Evolutionary conservation across 306 rosid genomes (phyloP), one percentile per base, ranked within the genome.

Genomic region (Quercus berberidifolia): DNA sequence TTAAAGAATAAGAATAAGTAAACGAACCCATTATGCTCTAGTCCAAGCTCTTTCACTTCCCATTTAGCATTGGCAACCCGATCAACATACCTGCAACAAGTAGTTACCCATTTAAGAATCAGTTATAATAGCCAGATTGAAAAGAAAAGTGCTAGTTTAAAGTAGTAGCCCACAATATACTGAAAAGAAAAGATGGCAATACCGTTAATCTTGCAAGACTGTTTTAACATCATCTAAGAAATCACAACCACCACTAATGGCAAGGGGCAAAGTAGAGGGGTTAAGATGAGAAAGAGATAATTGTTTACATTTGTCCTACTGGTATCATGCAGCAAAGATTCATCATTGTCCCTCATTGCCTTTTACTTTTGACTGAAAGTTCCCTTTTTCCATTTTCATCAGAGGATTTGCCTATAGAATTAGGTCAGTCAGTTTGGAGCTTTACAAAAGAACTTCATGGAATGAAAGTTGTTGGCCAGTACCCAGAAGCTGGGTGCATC

Each of bases 1-100:
- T 19, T 55, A 57, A 71, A 81, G 73, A 54, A 76, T 69, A 56
- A 71, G 78, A 78, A 73, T 15, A 67, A 88, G 76, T 76, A 79
- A 81, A 87, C 96, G 81, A 55, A 96, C 99, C 98, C 97, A 71
- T 96, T 95, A 90, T 95, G 99, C 84, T 95, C 99, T 58, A 95
- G 81, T 55, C 99, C 99, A 80, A 95, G 98, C 78, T 92, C 99
- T 84, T 86, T 95, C 73, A 95, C 89, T 87, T 95, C 99, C 99
- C 99, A 95, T 80, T 90, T 95, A 82, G 94, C 89, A 86, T 89
- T 95, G 57, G 98, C 89, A 79, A 95, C 86, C 52, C 98, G 97
- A 49, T 92, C 99, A 75, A 89, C 94, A 85, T 95, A 95, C 80
- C 99, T 95, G 92, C 79, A 85, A 76, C 54, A 78, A 23, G 51